Evolutionary conservation across 2,329 filamentous ascomycete genomes (phyloP), one percentile per base, ranked within the genome.

Genomic region (Alternaria solani): DNA sequence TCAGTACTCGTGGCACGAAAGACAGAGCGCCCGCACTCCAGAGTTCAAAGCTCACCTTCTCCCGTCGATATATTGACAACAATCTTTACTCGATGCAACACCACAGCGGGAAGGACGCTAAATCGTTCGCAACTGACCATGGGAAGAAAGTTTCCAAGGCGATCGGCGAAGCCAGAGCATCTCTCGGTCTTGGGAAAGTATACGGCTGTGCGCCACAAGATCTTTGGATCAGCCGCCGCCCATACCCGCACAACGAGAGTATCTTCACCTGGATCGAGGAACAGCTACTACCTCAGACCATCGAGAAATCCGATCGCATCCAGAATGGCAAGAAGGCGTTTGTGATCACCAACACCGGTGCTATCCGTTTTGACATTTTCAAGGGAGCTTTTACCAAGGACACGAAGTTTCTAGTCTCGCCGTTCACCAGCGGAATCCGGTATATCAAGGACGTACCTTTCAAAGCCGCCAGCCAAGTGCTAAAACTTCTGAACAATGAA

Each of bases 281-380:
- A 6, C 80, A 91, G 56, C 87, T 97, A 0, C 82, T 98, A 1
- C 92, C 93, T 0, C 86, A 86, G 43, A 81, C 89, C 2, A 80
- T 93, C 32, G 80, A 81, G 57, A 88, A 70, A 9, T 74, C 73
- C 0, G 47, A 61, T 3, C 69, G 73, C n/a, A 62, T 75, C 23
- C 55, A 68, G 26, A 82, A 84, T 25, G 84, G 88, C 57, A 83
- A 86, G 41, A 85, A 93, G 9, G 86, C 87, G 7, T 80, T 98
- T 11, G 88, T 90, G 30, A 87, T 98, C 51, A 84, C 91, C 57
- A 99, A 99, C 79, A 97, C 92, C 0, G 95, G 95, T 26, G 92
- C 91, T 4, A 88, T 99, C 66, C 91, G 95, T 44, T 99, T 98
- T 78, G 95, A 99, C 77, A 91, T 99, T 62, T 96, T 97, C 84